phyloP scores from a whole-genome alignment of 2,329 filamentous ascomycete genomes.

The Alternaria infectoria region DNA sequence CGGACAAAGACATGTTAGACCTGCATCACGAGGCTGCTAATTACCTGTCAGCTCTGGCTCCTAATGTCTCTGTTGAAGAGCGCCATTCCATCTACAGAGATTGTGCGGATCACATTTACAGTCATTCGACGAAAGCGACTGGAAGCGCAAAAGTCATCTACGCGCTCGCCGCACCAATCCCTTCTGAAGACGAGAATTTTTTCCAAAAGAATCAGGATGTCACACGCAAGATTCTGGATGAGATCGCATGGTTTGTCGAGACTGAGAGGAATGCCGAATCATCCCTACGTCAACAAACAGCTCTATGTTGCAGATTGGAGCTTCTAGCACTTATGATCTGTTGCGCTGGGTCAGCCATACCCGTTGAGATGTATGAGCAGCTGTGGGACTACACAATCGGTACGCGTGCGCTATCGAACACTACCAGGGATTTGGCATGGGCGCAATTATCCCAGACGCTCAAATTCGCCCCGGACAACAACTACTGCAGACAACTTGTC shows the following conservation, averaged over 20 bases:
- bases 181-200: constrained; percentile 24
- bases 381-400: constrained; percentile 80
- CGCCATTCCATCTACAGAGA: constrained; percentile 68
- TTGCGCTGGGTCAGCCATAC: constrained; percentile 67
- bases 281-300: constrained; percentile 19
- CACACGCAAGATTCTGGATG: constrained; percentile 44
- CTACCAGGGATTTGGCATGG: constrained; percentile 74
- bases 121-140: constrained; percentile 67
- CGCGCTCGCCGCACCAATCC: constrained; percentile 32
- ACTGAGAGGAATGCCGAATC: constrained; percentile 21
- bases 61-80: constrained; percentile 62
- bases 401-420: constrained; percentile 61
- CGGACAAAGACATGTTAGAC: constrained; percentile 64
- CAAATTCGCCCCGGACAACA: constrained; percentile 27
- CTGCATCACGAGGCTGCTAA: constrained; percentile 69
- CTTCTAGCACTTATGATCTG: constrained; percentile 65
- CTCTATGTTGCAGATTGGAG: constrained; percentile 54
- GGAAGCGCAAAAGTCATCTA: constrained; percentile 72
- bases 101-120: constrained; percentile 72
- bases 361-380: constrained; percentile 64
- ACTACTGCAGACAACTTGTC: constrained; percentile 41
- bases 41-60: constrained; percentile 67
- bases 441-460: constrained; percentile 37
- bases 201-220: constrained; percentile 36
- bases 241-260: constrained; percentile 47